Percentiles rank a stretch among this genome's conserved stretches.
Conservation (phyloP, 179 eudicot species). For the Silene vulgaris region DNA sequence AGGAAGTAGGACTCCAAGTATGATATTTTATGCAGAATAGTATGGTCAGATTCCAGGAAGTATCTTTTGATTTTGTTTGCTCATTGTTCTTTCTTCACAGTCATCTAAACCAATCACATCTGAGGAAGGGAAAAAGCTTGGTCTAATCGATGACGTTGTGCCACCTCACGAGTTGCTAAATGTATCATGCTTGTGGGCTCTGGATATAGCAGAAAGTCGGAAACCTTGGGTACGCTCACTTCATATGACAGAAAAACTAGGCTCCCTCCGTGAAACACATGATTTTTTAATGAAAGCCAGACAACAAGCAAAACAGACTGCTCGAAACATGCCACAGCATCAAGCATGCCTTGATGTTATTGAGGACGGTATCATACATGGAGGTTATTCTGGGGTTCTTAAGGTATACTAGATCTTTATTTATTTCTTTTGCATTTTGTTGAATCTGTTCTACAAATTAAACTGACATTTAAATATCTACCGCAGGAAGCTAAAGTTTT, state of each 20-base stretch:
- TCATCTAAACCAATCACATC: constrained; percentile 64
- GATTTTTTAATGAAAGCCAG: constrained; percentile 53
- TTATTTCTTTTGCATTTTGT: neutral
- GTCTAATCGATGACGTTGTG: constrained; percentile 77
- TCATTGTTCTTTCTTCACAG: constrained; percentile 29
- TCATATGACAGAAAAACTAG: constrained; percentile 64
- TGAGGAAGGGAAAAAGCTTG: constrained; percentile 72
- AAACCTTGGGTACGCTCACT: constrained; percentile 85
- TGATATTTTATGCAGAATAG: neutral
- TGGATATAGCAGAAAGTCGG: constrained; percentile 65
- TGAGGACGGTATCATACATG: constrained; percentile 73
- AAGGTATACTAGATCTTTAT: constrained; percentile 41
- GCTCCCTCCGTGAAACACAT: constrained; percentile 58
- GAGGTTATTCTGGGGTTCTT: constrained; percentile 68
- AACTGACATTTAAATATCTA: constrained; percentile 19
- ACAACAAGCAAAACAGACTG: constrained; percentile 63
- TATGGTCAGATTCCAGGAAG: neutral
- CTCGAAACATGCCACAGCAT: constrained; percentile 82
- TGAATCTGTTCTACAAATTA: neutral
- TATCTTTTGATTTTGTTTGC: neutral
- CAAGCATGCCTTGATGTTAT: constrained; percentile 82
- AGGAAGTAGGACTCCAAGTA: neutral
- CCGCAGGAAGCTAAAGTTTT: constrained; percentile 61
- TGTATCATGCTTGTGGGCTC: constrained; percentile 70
- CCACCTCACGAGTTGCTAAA: constrained; percentile 61